These are phyloP conservation scores for Capsella rubella DNA, from an alignment of 441 rosid genomes.

Conservation along the genomic window DNA sequence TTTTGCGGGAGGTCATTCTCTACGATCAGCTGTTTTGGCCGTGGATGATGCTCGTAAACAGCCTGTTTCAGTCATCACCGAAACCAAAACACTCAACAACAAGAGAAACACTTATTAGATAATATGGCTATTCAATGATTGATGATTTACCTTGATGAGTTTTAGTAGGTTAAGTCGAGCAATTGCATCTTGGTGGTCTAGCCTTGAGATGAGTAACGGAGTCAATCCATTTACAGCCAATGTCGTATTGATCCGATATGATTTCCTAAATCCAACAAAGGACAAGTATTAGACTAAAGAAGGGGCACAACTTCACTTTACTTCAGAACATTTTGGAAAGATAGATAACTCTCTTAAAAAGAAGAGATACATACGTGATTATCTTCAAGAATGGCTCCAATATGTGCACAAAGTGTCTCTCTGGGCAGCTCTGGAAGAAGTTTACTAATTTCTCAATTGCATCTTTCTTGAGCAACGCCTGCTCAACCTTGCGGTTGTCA, in stretches of 20 bases:
- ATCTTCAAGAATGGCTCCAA: conserved; percentile 99
- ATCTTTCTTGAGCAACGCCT: conserved; percentile 85
- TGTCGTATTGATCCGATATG: conserved; percentile 88
- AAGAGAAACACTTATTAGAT: neutral
- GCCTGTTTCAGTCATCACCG: conserved; percentile 55
- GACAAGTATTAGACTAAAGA: conserved; percentile 10
- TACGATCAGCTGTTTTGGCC: conserved; percentile 96
- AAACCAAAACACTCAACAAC: conserved; percentile 23
- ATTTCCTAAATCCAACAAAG: conserved; percentile 72
- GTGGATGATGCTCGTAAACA: conserved; percentile 98
- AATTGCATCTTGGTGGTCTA: conserved; percentile 98
- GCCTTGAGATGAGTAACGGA: conserved; percentile 82
- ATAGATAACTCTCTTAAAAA: neutral
- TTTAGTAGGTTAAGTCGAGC: conserved; percentile 96
- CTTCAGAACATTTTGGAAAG: conserved; percentile 1
- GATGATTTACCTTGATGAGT: conserved; percentile 75
- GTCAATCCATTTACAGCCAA: conserved; percentile 98
- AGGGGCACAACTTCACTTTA: neutral
- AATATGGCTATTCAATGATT: conserved; percentile 10
- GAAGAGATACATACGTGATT: conserved; percentile 58
- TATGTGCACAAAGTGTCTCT: conserved; percentile 94
- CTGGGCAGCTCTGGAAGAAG: conserved; percentile 95
- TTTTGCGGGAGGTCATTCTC: conserved; percentile 95
- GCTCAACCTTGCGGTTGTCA: conserved; percentile 92
- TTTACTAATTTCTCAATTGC: conserved; percentile 88